Base-by-base conservation (phyloP, 345 rosid genomes). In the Chamaenerion angustifolium region DNA sequence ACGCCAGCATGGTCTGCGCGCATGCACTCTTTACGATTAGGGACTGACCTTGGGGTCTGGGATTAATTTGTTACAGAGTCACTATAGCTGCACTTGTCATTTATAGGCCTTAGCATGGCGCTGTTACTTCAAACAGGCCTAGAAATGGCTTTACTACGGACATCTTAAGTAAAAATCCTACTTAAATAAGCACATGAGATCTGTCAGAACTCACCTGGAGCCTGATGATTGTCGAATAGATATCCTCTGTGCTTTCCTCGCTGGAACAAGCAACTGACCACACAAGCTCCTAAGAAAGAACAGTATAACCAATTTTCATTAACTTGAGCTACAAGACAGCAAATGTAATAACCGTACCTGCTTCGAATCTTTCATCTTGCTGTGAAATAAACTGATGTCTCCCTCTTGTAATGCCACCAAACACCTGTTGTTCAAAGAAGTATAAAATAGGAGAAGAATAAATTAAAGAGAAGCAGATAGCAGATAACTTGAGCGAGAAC, bases 391-490 rank as follows among this genome's bases (percentile, higher is more conserved):
- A 49, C 66, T 76, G 63, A 46, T 62, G 65, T 79, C 80, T 67
- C 96, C 98, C 71, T 86, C 96, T 68, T 71, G 76, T 66, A 90
- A 71, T 57, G 92, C 88, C 71, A 75, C 74, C 74, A 90, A 73
- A 71, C 94, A 90, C 66, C 98, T 90, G 62, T 46, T 25, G 66
- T 56, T 61, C 56, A 65, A 69, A 42, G 37, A 51, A 57, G 53
- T 43, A 40, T 46, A 59, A 49, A 2, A 61, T 42, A 48, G 51
- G 63, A 13, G 4, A 52, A 15, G 46, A 40, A 52, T 43, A 43
- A 16, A 35, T 17, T 40, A 42, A 42, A 31, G n/a, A 49, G 10
- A 31, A 10, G 15, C 19, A 56, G 4, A 44, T 18, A 47, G 23
- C 53, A 46, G 10, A 31, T 16, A 47, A 14, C 40, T 31, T 8